A percentile compares a stretch with the other conserved stretches of the same genome.
phyloP scores from a whole-genome alignment of 2,329 filamentous ascomycete species.

The Rhexocercosporidium sp. region DNA sequence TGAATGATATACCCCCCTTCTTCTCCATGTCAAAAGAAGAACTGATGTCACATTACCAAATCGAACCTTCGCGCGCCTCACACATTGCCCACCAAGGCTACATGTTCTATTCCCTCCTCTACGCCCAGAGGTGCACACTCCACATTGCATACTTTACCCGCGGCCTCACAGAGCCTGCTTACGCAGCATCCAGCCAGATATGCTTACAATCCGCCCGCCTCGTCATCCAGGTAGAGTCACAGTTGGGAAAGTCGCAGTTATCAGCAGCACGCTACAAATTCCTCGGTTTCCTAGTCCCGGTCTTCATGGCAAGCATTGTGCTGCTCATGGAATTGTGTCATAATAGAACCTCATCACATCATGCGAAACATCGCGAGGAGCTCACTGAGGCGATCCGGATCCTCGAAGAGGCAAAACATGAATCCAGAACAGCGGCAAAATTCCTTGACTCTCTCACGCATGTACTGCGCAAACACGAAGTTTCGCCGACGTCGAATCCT shows the following conservation, averaged over 20 bases:
- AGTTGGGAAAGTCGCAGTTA: constrained; percentile 25
- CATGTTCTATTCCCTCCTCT: constrained; percentile 42
- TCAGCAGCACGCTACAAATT: constrained; percentile 30
- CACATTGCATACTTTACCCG: constrained; percentile 45
- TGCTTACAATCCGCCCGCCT: constrained; percentile 43
- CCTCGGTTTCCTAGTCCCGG: constrained; percentile 35
- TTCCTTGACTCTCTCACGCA: constrained; percentile 43
- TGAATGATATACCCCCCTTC: constrained; percentile 43
- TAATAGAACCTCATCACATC: constrained; percentile 35
- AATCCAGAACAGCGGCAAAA: constrained; percentile 40
- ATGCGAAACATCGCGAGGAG: constrained; percentile 37
- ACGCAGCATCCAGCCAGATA: constrained; percentile 41
- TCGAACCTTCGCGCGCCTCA: constrained; percentile 30
- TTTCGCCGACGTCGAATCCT: background rate
- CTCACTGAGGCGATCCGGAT: constrained; percentile 41
- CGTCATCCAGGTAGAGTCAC: constrained; percentile 39
- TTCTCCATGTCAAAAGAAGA: constrained; percentile 32
- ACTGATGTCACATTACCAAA: constrained; percentile 20
- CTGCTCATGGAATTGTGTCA: constrained; percentile 45
- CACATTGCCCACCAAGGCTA: constrained; percentile 43
- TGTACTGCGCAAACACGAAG: constrained; percentile 36
- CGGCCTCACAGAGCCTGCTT: constrained; percentile 35
- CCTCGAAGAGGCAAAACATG: constrained; percentile 40
- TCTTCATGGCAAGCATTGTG: constrained; percentile 46
- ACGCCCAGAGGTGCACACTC: constrained; percentile 45